Base-by-base conservation (phyloP, 345 rosid genomes). In the Pugionium dolabratum region DNA sequence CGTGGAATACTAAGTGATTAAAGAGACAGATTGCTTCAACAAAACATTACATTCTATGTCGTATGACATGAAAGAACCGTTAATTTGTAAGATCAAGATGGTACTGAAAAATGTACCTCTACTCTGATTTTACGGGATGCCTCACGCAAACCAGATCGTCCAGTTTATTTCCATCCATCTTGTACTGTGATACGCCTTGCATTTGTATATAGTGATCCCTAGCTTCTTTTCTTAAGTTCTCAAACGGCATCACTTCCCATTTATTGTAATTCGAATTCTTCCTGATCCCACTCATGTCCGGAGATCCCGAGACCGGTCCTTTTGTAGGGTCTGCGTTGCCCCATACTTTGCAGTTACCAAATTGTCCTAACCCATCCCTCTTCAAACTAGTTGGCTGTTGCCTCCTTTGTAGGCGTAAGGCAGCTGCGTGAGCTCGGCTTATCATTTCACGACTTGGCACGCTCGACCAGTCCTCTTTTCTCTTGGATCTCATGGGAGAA, bases 131-230 rank as follows among this genome's bases (percentile, higher is more conserved):
- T 53, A 34, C 28, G 9, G 88, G 48, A 61, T 85, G 97, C 76
- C 82, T 79, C 18, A 90, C 85, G 27, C 99, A 94, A 29, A 94
- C 96, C 57, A 94, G 83, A 83, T 94, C 97, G 55, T 94, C 99
- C 78, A 94, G 79, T 66, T 79, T 94, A 69, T 94, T 90, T 7
- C 99, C 97, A 49, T 94, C 99, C 92, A 94, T 94, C 77, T 94
- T 94, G 81, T 94, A 94, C 50, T 88, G 78, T 59, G 97, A 86
- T 6, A 81, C 85, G 6, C 87, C 85, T 76, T 80, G 83, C 99
- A 86, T 90, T 68, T 86, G 86, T 4, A 32, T 11, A 71, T 73
- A 85, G 83, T 90, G 89, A 73, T 86, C 96, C 54, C 59, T 84
- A 0, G 97, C 95, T 77, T 90, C 97, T 84, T 88, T 86, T 77